Conservation (phyloP, 306 rosid species). For the Vigna unguiculata region DNA sequence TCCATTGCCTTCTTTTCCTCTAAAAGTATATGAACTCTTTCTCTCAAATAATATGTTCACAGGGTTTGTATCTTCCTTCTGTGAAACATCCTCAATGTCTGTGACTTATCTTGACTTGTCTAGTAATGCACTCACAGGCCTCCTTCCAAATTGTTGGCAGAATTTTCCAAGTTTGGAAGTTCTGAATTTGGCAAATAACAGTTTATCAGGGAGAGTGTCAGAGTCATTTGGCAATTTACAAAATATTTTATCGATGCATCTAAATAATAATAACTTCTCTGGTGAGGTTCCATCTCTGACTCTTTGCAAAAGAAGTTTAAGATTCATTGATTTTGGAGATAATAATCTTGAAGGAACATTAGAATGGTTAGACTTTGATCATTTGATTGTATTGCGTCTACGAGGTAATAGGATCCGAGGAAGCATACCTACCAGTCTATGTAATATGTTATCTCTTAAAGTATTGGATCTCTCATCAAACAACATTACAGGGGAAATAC, state of each 20-base stretch:
- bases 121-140: neutral
- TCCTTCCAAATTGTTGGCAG: neutral
- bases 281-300: neutral
- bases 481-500: slow-evolving; percentile 42
- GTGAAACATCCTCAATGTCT: neutral
- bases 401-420: slow-evolving; percentile 1
- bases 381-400: slow-evolving; percentile 10
- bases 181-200: neutral
- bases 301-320: neutral
- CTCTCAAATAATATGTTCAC: slow-evolving; percentile 40
- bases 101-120: neutral
- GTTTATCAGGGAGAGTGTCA: neutral
- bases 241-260: neutral
- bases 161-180: neutral
- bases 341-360: neutral
- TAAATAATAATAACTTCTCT: neutral
- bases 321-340: neutral
- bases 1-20: neutral
- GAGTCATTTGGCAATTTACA: neutral
- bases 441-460: slow-evolving; percentile 35
- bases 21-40: fast-evolving
- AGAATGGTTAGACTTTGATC: neutral
- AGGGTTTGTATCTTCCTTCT: slow-evolving; percentile 4
- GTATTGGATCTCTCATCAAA: slow-evolving; percentile 48
- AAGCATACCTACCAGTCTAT: slow-evolving; percentile 36